Conservation (phyloP, 345 rosid genomes). For the Crucihimalaya himalaica region DNA sequence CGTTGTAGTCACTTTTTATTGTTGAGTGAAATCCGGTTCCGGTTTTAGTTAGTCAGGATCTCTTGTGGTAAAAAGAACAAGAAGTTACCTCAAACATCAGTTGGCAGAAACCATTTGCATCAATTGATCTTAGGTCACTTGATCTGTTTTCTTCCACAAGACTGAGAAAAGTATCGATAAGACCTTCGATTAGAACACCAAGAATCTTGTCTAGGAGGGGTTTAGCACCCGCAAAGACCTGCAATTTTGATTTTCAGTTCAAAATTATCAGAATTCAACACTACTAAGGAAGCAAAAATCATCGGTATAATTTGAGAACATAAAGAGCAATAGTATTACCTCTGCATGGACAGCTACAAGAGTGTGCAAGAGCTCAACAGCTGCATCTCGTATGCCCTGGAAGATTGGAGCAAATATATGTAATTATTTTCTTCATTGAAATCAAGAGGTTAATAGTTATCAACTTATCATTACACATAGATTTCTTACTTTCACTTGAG, state of each 20-base stretch:
- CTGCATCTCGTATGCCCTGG: constrained; percentile 95
- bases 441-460: constrained; percentile 3
- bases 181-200: constrained; percentile 93
- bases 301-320: background rate
- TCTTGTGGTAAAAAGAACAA: constrained; percentile 4
- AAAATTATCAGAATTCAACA: background rate
- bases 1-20: background rate
- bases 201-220: constrained; percentile 91
- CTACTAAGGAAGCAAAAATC: background rate
- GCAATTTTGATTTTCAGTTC: constrained; percentile 15
- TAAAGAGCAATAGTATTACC: constrained; percentile 44
- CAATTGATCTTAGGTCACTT: constrained; percentile 66
- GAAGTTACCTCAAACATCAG: constrained; percentile 88
- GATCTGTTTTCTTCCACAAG: constrained; percentile 73
- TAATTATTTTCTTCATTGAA: background rate
- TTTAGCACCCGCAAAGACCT: constrained; percentile 97
- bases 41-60: background rate
- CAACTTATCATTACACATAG: background rate
- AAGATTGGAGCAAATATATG: constrained; percentile 27
- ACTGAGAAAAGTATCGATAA: constrained; percentile 85
- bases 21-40: background rate
- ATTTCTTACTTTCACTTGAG: constrained; percentile 79
- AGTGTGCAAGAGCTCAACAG: constrained; percentile 88
- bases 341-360: constrained; percentile 96
- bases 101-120: constrained; percentile 96